Base-by-base conservation (phyloP, 2,329 filamentous ascomycete species). In the Epichloe elymi region DNA sequence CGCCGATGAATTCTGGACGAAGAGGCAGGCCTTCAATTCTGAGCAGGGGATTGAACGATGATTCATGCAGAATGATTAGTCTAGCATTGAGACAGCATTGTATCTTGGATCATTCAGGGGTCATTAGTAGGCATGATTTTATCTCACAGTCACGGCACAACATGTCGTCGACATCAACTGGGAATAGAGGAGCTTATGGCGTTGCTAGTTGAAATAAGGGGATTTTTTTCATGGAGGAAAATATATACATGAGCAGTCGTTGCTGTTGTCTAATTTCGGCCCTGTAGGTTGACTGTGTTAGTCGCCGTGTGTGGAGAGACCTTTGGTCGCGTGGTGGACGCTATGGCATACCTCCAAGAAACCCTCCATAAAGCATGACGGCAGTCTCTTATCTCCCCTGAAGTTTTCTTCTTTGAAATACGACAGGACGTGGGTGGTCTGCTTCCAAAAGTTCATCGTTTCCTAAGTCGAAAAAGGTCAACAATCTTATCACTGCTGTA, bases 401-500 rank as follows among this genome's bases (percentile, higher is more conserved):
- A 80, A 79, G 69, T 77, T 79, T 69, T 97, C 90, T 61, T 83
- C 78, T 66, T 90, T 83, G 78, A 97, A 98, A 72, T 95, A 98
- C 62, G 93, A 89, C 79, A 98, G 88, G 60, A 98, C 79, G 68
- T 98, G 93, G 57, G 86, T 86, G 55, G 90, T 78, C 72, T 98
- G 93, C 73, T 96, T 95, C 93, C 93, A 98, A 78, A 86, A 98
- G 74, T 98, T 98, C 76, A 98, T 82, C 50, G 87, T 98, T 78
- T 98, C 93, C 90, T 96, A 60, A 50, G 47, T 38, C 15, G 30
- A 17, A 23, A 30, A 45, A 37, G 11, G 17, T 47, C 38, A 47
- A 41, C 19, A 51, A 42, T 19, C 19, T 17, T 23, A 37, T 35
- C 17, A 4, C 39, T 19, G 11, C 33, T 49, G n/a, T 19, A 30